Conservation (phyloP, 83 land plant genomes). For the Thuja plicata region DNA sequence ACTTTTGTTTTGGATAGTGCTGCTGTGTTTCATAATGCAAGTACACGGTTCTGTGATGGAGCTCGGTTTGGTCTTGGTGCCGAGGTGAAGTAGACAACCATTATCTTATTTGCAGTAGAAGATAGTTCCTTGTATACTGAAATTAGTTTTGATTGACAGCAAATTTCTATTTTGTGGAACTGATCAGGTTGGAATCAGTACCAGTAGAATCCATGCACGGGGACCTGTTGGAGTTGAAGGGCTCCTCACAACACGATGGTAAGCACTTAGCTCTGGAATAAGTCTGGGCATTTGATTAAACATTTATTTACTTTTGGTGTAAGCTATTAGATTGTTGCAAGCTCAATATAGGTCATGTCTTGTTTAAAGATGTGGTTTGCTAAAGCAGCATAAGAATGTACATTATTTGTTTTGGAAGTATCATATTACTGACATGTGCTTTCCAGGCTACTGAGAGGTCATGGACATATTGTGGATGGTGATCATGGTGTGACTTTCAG, state of each 20-base stretch:
- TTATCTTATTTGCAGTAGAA: background rate
- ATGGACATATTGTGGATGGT: constrained; percentile 89
- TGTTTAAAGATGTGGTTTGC: background rate
- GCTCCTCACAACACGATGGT: constrained; percentile 89
- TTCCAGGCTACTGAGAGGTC: constrained; percentile 84
- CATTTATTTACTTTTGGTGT: background rate
- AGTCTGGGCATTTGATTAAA: background rate
- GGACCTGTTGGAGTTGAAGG: constrained; percentile 99
- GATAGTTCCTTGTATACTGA: background rate
- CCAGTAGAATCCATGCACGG: constrained; percentile 94
- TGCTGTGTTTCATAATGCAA: constrained; percentile 97
- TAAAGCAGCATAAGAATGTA: background rate
- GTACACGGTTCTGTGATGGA: constrained; percentile 99
- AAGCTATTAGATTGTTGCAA: background rate
- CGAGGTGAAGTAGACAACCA: constrained; percentile 54
- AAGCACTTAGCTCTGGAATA: constrained; percentile 11
- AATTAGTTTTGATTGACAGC: background rate
- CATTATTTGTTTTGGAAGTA: background rate
- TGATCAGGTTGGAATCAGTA: constrained; percentile 91
- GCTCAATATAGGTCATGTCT: background rate
- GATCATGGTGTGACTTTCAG: constrained; percentile 78
- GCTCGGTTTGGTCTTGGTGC: constrained; percentile 99
- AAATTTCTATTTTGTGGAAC: background rate
- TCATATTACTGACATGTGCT: background rate
- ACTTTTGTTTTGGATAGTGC: constrained; percentile 57